Evolutionary conservation across 345 rosid species (phyloP), one percentile per base, ranked within the genome.

Genomic region (Mallotus nudiflorus): DNA sequence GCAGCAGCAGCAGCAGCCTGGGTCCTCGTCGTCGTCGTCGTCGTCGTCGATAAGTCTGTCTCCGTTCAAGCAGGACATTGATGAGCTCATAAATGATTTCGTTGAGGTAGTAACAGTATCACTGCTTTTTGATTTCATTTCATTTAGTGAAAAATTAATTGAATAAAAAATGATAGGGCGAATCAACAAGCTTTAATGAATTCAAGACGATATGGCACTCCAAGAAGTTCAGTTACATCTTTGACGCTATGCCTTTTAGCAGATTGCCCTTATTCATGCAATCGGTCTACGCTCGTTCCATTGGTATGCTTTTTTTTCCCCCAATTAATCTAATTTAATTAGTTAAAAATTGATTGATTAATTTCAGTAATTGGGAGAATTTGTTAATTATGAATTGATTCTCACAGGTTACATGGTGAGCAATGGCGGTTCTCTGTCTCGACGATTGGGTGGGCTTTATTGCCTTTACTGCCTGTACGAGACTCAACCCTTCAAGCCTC

Each of bases 401-500:
- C n/a, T n/a, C 82, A 83, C 90, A 95, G 97, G 96, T 79, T 82
- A 87, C 73, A 81, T 95, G 81, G 53, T 84, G 7, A 42, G 11
- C 55, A 72, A 80, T 59, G 51, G 66, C 67, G 80, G 66, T 72
- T 86, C 93, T 31, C 86, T 94, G 39, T 83, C 89, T 66, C 66
- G 61, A 65, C 85, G 90, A 74, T 80, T 90, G n/a, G 97, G 96
- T 50, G 97, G 92, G 49, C 83, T 94, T 22, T 90, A 91, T 80
- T 94, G 97, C 88, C 95, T 94, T 53, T 91, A 83, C 82, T 94
- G 92, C 80, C 91, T 91, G 45, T 80, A 90, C 69, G 97, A 87
- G 82, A 84, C 84, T 81, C 95, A 94, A 75, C 96, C 92, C 42
- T 94, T 86, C 69, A 87, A 87, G 78, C 95, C 92, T 75, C 84